Percentiles rank a stretch among this genome's conserved stretches.
These are phyloP conservation scores for Sesbania bispinosa DNA, from an alignment of 306 rosid genomes.

Conservation along the genomic window DNA sequence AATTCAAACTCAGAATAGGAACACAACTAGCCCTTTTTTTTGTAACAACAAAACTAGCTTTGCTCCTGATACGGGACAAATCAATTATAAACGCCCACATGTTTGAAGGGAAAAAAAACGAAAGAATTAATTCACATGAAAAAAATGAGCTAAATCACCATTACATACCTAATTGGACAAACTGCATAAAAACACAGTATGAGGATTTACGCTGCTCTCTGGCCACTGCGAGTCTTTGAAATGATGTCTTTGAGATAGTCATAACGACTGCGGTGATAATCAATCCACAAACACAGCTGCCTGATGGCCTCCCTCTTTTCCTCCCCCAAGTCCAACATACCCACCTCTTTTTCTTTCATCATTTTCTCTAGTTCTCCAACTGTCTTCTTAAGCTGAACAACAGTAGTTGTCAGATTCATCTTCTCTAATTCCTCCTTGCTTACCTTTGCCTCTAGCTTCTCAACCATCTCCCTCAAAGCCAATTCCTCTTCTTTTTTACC, in stretches of 20 bases:
- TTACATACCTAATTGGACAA: slow-evolving; percentile 18
- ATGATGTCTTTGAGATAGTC: slow-evolving; percentile 72
- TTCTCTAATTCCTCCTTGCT: slow-evolving; percentile 62
- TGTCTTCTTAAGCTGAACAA: slow-evolving; percentile 57
- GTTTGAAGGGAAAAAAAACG: not conserved
- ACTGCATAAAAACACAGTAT: slow-evolving; percentile 13
- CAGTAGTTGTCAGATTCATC: slow-evolving; percentile 44
- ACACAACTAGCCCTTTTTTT: slow-evolving; percentile 15
- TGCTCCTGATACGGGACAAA: slow-evolving; percentile 14
- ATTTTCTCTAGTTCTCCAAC: slow-evolving; percentile 57
- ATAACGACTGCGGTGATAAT: slow-evolving; percentile 74
- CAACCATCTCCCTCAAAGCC: slow-evolving; percentile 35
- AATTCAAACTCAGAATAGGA: slow-evolving; percentile 14
- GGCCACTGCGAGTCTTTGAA: slow-evolving; percentile 53
- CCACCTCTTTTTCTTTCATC: slow-evolving; percentile 68
- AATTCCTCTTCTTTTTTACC: slow-evolving; percentile 39
- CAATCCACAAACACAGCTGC: slow-evolving; percentile 91
- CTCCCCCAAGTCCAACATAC: slow-evolving; percentile 63
- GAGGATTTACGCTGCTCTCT: slow-evolving; percentile 45
- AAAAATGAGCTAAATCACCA: slow-evolving; percentile 31
- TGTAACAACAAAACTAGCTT: too few species aligned
- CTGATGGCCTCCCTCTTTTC: slow-evolving; percentile 94
- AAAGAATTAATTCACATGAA: slow-evolving; percentile 30
- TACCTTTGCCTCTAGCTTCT: slow-evolving; percentile 53
- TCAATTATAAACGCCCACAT: slow-evolving; percentile 28